phyloP scores from a whole-genome alignment of 2,329 filamentous ascomycete genomes.

The Fusarium longipes region DNA sequence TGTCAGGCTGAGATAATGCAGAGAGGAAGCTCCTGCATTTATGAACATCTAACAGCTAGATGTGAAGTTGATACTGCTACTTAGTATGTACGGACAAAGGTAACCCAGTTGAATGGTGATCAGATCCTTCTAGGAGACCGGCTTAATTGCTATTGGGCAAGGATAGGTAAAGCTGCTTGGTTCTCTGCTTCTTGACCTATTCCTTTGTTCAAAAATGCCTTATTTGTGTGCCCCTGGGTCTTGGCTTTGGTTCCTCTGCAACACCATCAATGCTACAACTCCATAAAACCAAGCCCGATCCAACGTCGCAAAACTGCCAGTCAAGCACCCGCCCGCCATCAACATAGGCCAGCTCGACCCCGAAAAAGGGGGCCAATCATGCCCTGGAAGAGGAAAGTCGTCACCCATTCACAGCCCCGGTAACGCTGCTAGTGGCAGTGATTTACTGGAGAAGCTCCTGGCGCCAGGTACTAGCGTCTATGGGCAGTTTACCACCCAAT shows the following conservation, averaged over 20 bases:
- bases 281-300: neutral
- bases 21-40: slow-evolving; percentile 7
- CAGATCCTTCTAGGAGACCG: slow-evolving; percentile 17
- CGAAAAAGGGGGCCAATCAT: slow-evolving; percentile 40
- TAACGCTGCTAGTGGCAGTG: slow-evolving; percentile 30
- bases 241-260: slow-evolving; percentile 15
- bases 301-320: slow-evolving; percentile 29
- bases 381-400: slow-evolving; percentile 7
- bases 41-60: neutral
- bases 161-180: neutral
- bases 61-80: neutral
- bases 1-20: slow-evolving; percentile 9
- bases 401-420: slow-evolving; percentile 20
- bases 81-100: slow-evolving; percentile 25
- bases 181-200: neutral
- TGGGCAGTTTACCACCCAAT: slow-evolving; percentile 22
- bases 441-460: slow-evolving; percentile 22
- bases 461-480: slow-evolving; percentile 29
- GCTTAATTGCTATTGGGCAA: neutral
- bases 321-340: slow-evolving; percentile 19
- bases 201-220: slow-evolving; percentile 4
- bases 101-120: slow-evolving; percentile 37
- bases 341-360: slow-evolving; percentile 13
- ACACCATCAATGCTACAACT: neutral
- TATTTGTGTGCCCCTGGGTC: slow-evolving; percentile 16